These are phyloP conservation scores for Stentor roeselii DNA, from an alignment of 73 alveolate species.

Conservation along the genomic window DNA sequence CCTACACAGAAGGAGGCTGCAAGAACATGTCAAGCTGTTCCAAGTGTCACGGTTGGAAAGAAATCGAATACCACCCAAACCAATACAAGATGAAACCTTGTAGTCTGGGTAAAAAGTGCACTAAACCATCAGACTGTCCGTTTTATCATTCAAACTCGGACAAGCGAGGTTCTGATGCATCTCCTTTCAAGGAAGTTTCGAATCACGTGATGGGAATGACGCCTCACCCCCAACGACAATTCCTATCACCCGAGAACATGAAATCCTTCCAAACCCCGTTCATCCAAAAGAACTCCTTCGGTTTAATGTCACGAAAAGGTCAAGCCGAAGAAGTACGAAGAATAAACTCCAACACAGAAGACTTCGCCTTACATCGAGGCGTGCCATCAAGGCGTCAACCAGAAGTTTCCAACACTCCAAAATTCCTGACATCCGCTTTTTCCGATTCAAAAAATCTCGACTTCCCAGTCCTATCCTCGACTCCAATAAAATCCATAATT, in stretches of 20 bases:
- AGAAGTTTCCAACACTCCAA: background rate
- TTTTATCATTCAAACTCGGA: constrained; percentile 38
- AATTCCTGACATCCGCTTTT: background rate
- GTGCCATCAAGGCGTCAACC: background rate
- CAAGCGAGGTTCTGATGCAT: constrained; percentile 33
- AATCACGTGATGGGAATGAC: background rate
- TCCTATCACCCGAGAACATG: background rate
- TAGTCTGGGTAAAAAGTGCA: constrained; percentile 41
- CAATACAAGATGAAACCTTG: constrained; percentile 73
- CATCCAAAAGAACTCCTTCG: background rate
- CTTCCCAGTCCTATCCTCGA: background rate
- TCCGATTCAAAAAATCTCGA: too few relatives aligned
- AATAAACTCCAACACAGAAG: constrained; percentile 15
- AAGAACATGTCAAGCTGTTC: constrained; percentile 58
- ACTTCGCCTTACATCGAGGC: constrained; percentile 17
- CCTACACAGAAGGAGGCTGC: constrained; percentile 76
- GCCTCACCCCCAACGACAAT: constrained; percentile 14
- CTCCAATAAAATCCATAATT: background rate
- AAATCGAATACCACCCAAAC: constrained; percentile 80
- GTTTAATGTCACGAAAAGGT: background rate
- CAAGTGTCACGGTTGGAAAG: constrained; percentile 89
- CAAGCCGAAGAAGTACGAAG: background rate
- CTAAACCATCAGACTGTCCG: constrained; percentile 50
- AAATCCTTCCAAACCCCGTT: constrained; percentile 1
- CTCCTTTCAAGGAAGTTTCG: constrained; percentile 8